Evolutionary conservation across 768 basidiomycete species (phyloP).

Genomic region (Daedaleopsis nitida): DNA sequence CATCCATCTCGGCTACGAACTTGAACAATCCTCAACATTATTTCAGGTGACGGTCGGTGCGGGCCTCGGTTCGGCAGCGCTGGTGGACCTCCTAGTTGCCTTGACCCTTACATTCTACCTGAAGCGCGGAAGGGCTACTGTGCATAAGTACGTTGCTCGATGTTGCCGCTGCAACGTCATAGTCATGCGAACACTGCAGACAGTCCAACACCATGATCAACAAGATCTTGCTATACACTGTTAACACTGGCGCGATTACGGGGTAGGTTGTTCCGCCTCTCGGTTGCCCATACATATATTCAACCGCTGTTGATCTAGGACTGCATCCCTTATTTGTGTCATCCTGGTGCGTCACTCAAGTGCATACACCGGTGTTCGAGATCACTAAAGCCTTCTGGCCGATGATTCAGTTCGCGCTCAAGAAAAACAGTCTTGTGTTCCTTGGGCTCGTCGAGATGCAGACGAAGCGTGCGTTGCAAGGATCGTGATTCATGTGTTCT

Average conservation of each 20-base stretch:
- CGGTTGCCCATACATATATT: background rate
- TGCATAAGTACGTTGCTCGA: background rate
- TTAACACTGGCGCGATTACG: conserved; percentile 1
- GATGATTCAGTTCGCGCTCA: background rate
- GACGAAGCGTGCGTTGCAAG: background rate
- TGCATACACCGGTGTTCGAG: too few relatives aligned
- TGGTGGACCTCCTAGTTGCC: conserved; percentile 2
- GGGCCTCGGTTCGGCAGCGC: background rate
- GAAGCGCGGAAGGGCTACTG: background rate
- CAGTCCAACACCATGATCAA: background rate
- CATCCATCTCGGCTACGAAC: too few relatives aligned
- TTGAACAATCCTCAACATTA: background rate
- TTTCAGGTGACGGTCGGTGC: background rate
- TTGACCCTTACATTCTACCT: background rate
- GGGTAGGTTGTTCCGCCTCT: background rate
- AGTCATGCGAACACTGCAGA: background rate
- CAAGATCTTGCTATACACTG: background rate
- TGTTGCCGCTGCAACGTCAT: background rate
- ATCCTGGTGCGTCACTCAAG: background rate
- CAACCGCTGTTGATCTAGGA: background rate
- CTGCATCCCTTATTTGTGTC: background rate
- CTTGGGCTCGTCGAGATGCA: background rate
- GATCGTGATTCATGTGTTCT: background rate
- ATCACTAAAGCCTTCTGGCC: background rate
- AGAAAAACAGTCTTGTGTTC: background rate